Conservation (phyloP, 139 green algal species). For the Pedinophyceae sp. region DNA sequence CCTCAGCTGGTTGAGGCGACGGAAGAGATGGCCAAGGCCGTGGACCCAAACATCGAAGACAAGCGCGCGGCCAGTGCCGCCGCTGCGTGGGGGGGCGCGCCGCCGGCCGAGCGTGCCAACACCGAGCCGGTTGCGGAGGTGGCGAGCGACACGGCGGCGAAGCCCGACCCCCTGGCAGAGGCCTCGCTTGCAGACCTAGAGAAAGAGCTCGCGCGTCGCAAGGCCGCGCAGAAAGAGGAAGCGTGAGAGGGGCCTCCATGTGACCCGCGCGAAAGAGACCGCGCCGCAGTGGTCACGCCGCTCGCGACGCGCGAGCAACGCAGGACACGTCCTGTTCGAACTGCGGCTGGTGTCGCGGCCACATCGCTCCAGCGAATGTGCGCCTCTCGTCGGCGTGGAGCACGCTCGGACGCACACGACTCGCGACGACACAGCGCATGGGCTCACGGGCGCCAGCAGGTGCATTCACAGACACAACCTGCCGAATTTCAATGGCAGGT, state of each 20-base stretch:
- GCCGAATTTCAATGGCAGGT: no score
- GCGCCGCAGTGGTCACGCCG: no score
- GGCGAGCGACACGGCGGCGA: background rate
- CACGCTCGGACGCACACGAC: no score
- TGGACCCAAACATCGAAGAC: conserved; percentile 61
- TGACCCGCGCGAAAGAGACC: background rate
- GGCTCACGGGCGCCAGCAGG: no score
- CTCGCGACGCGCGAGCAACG: no score
- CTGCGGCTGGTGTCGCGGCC: background rate
- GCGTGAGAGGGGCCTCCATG: background rate
- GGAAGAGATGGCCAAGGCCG: conserved; percentile 7
- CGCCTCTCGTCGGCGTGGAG: background rate
- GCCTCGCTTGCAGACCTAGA: conserved; percentile 58
- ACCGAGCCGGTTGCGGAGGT: conserved; percentile 1
- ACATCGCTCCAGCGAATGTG: background rate
- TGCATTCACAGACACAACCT: no score
- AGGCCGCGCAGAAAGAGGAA: conserved; percentile 10
- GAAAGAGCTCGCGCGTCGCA: conserved; percentile 45
- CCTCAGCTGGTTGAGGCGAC: conserved; percentile 13
- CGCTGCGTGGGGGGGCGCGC: conserved; percentile 47
- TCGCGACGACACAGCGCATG: no score
- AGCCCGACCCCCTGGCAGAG: conserved; percentile 17
- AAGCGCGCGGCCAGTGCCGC: conserved; percentile 52
- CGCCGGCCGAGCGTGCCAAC: background rate
- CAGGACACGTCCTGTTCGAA: background rate